A percentile compares a stretch with the other conserved stretches of the same genome.
phyloP scores from a whole-genome alignment of 345 rosid species.

The Gossypium thurberi region DNA sequence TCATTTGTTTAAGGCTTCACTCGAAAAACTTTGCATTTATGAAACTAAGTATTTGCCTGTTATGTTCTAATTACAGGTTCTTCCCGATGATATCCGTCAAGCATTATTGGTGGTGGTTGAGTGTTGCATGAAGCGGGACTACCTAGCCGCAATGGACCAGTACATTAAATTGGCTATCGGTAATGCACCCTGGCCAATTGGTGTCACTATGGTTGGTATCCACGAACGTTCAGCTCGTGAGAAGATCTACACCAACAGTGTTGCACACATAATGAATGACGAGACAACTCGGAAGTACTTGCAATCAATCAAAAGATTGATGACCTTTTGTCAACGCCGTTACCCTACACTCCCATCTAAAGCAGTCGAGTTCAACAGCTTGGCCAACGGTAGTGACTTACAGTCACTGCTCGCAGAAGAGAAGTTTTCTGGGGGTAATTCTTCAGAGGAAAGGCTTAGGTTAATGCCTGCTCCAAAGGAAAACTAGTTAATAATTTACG shows the following conservation, averaged over 20 bases:
- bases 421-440: constrained; percentile 33
- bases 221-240: constrained; percentile 98
- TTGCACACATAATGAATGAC: constrained; percentile 97
- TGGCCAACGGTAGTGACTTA: constrained; percentile 90
- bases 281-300: constrained; percentile 96
- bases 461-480: constrained; percentile 68
- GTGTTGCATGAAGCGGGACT: constrained; percentile 83
- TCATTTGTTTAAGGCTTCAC: no score
- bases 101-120: constrained; percentile 74
- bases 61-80: constrained; percentile 41
- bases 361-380: constrained; percentile 95
- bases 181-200: constrained; percentile 98
- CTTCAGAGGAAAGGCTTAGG: constrained; percentile 54
- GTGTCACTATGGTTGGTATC: constrained; percentile 99
- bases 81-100: constrained; percentile 80
- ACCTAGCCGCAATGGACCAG: constrained; percentile 97
- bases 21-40: background rate
- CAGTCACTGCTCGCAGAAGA: constrained; percentile 87
- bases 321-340: constrained; percentile 94
- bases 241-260: constrained; percentile 94
- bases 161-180: constrained; percentile 92
- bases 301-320: constrained; percentile 84
- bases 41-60: background rate
- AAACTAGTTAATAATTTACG: constrained; percentile 22
- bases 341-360: constrained; percentile 89